Conservation (phyloP, 352 stramenopile genomes). For the Phytophthora pini region DNA sequence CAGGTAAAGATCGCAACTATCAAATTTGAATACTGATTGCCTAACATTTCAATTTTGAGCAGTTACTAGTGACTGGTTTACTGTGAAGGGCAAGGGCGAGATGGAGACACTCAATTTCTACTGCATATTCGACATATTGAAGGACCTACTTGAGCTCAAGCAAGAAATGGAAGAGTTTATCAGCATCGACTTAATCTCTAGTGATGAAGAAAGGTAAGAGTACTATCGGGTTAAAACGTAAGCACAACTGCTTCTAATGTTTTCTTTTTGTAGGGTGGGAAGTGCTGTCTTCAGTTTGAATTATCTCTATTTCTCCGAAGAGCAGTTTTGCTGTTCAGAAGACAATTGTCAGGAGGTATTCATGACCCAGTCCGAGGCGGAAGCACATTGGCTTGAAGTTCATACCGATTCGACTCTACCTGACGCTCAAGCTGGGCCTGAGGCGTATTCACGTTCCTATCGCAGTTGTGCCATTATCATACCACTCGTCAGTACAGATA, state of each 20-base stretch:
- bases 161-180: conserved; percentile 53
- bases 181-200: conserved; percentile 46
- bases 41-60: not conserved
- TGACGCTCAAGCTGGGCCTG: conserved; percentile 11
- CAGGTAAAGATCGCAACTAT: conserved; percentile 25
- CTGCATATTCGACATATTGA: conserved; percentile 56
- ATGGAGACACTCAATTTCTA: conserved; percentile 39
- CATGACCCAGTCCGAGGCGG: conserved; percentile 27
- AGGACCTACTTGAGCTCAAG: conserved; percentile 46
- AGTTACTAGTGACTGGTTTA: conserved; percentile 54
- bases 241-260: not conserved
- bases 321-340: conserved; percentile 51
- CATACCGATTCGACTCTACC: conserved; percentile 33
- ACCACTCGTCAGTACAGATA: conserved; percentile 41
- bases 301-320: conserved; percentile 74
- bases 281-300: conserved; percentile 73
- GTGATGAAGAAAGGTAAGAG: conserved; percentile 28
- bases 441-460: conserved; percentile 34
- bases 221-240: not conserved
- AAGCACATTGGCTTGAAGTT: conserved; percentile 47
- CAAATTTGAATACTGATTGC: not conserved
- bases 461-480: conserved; percentile 72
- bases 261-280: conserved; percentile 31
- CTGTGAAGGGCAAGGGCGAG: conserved; percentile 45
- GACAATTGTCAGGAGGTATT: conserved; percentile 45